Percentiles rank a stretch among this genome's conserved stretches.
Evolutionary conservation across 495 filamentous ascomycete species (phyloP).

Genomic region (Tuber indicum): DNA sequence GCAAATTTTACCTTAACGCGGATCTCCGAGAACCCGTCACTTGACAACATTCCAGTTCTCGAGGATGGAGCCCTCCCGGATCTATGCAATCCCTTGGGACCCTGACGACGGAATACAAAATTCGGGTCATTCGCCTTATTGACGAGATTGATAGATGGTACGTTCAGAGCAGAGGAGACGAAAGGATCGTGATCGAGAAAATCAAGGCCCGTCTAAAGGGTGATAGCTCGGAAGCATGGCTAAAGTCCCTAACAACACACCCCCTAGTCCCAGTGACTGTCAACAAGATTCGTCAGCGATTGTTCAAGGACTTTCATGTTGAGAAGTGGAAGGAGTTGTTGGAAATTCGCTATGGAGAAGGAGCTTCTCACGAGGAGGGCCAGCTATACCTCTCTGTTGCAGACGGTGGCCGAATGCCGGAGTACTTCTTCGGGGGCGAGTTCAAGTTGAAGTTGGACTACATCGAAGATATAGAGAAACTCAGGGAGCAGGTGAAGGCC

Average conservation of each 20-base stretch:
- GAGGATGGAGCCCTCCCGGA: background rate
- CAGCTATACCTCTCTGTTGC: background rate
- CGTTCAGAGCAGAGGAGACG: background rate
- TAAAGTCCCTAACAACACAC: background rate
- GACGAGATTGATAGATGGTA: slow-evolving; percentile 29
- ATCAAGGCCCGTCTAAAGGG: background rate
- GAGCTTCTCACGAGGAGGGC: background rate
- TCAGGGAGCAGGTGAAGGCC: slow-evolving; percentile 26
- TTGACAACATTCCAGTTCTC: background rate
- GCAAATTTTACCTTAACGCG: background rate
- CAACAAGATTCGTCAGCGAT: slow-evolving; percentile 15
- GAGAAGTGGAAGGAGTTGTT: slow-evolving; percentile 26
- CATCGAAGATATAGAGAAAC: slow-evolving; percentile 23
- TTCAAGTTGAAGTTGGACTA: slow-evolving; percentile 30
- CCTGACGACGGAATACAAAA: background rate
- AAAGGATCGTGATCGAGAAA: background rate
- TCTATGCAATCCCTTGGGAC: background rate
- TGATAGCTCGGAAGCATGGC: background rate
- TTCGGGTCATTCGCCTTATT: slow-evolving; percentile 23
- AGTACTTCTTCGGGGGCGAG: slow-evolving; percentile 21
- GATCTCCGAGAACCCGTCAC: background rate
- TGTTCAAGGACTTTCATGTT: slow-evolving; percentile 22
- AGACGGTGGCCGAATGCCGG: background rate
- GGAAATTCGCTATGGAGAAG: slow-evolving; percentile 15
- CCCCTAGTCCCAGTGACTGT: slow-evolving; percentile 5